Conservation (phyloP, 106 monocot genomes). For the Vanilla planifolia region DNA sequence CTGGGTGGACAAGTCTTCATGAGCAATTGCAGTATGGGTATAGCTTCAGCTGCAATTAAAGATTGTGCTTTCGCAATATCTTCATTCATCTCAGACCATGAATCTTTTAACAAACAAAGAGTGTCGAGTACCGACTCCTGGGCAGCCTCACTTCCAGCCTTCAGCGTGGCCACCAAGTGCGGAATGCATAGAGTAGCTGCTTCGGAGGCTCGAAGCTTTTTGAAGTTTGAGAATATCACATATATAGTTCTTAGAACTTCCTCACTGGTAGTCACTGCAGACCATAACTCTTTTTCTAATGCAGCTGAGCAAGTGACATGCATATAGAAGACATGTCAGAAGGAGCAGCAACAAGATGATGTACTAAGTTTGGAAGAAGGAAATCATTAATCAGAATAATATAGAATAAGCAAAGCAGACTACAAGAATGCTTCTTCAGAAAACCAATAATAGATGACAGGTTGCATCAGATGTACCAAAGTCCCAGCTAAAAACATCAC, state of each 20-base stretch:
- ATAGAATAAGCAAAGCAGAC: too few species aligned
- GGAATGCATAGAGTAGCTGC: conserved; percentile 85
- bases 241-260: conserved; percentile 66
- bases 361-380: too few species aligned
- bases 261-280: conserved; percentile 57
- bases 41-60: conserved; percentile 72
- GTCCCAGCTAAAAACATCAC: too few species aligned
- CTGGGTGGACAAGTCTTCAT: conserved; percentile 86
- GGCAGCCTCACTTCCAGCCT: conserved; percentile 59
- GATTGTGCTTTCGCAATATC: conserved; percentile 82
- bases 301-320: conserved; percentile 51
- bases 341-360: too few species aligned
- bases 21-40: conserved; percentile 67
- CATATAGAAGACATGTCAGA: background rate
- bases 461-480: too few species aligned
- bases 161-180: conserved; percentile 68
- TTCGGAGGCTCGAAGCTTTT: conserved; percentile 71
- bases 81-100: conserved; percentile 70
- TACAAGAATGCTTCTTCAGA: too few species aligned
- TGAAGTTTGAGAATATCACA: conserved; percentile 78
- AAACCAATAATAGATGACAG: too few species aligned
- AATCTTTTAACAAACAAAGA: conserved; percentile 72
- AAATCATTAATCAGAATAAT: too few species aligned
- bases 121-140: conserved; percentile 78
- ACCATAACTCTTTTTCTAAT: conserved; percentile 69